A percentile compares a stretch with the other conserved stretches of the same genome.
Evolutionary conservation across 2,329 filamentous ascomycete genomes (phyloP).

Genomic region (Akanthomyces uredinophilus): DNA sequence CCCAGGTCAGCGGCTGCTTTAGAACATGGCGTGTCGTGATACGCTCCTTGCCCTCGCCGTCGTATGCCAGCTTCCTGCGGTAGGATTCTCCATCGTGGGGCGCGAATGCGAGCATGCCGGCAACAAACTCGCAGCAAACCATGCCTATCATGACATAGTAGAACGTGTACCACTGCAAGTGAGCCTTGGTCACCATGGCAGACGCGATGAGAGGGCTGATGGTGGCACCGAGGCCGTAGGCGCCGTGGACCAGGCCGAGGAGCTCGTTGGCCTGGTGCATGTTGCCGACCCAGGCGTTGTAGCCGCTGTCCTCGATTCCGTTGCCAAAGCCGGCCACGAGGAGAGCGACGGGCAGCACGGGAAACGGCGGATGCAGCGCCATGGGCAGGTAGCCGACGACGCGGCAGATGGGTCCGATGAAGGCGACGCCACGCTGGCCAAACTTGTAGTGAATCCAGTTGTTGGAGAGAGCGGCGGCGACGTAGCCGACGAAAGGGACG

Average conservation of each 20-base stretch:
- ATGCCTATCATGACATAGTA: slow-evolving; percentile 69
- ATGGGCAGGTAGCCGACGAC: slow-evolving; percentile 61
- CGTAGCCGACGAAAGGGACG: slow-evolving; percentile 61
- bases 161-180: slow-evolving; percentile 64
- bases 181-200: slow-evolving; percentile 60
- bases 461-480: slow-evolving; percentile 57
- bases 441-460: slow-evolving; percentile 58
- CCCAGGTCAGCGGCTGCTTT: slow-evolving; percentile 58
- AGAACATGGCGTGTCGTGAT: slow-evolving; percentile 44
- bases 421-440: slow-evolving; percentile 67
- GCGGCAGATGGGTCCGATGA: slow-evolving; percentile 59
- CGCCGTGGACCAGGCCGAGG: slow-evolving; percentile 66
- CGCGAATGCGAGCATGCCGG: slow-evolving; percentile 58
- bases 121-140: slow-evolving; percentile 49
- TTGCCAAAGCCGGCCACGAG: slow-evolving; percentile 66
- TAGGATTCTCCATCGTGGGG: slow-evolving; percentile 52
- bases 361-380: slow-evolving; percentile 63
- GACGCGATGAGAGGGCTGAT: slow-evolving; percentile 67
- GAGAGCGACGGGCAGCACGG: slow-evolving; percentile 59
- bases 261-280: slow-evolving; percentile 70
- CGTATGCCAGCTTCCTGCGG: slow-evolving; percentile 32
- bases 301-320: slow-evolving; percentile 58
- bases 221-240: slow-evolving; percentile 67
- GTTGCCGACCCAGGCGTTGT: slow-evolving; percentile 60
- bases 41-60: slow-evolving; percentile 29